Base-by-base conservation (phyloP, 768 basidiomycete species). In the Amanita exitialis region DNA sequence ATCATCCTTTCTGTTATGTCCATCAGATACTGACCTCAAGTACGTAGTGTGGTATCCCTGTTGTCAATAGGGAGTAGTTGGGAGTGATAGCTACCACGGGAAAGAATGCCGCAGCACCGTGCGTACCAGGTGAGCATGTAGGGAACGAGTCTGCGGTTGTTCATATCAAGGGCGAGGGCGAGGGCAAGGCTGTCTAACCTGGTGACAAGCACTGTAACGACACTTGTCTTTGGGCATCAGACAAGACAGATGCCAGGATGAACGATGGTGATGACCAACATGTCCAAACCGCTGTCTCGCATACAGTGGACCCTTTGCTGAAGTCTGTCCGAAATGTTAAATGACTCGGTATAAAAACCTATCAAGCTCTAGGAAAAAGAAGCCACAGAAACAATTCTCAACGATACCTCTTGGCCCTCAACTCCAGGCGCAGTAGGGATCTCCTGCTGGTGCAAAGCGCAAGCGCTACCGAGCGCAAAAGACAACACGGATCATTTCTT, bases 1-100 rank as follows among this genome's bases (percentile, higher is more conserved):
- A n/a, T n/a, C 36, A 28, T 30, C 44, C n/a, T 18, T 41, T 15
- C 4, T 28, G 8, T 68, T 96, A 6, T 92, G 90, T 61, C 85
- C 86, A 0, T 72, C 79, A 5, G 78, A 74, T 0, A 67, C 62
- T 0, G 90, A 92, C 13, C 69, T 73, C 20, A 95, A 96, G 61
- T 89, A 78, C 46, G 77, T 79, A 89, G 61, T 95, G 93, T 91
- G 73, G 73, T 12, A 76, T 86, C 6, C 81, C 83, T 0, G 78
- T 88, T n/a, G 72, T 94, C 18, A 71, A 74, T 34, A 69, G 85
- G 62, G 69, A 67, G 7, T 96, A 90, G 90, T 61, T 96, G 15
- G 70, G 71, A 10, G 67, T 69, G 0, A 77, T 90, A 55, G 82
- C 76, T 7, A 61, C 58, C 23, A 72, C 65, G 0, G 89, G 86